A percentile compares a stretch with the other conserved stretches of the same genome.
These are phyloP conservation scores for Serpula lacrymans DNA, from an alignment of 768 basidiomycete genomes.

Conservation along the genomic window DNA sequence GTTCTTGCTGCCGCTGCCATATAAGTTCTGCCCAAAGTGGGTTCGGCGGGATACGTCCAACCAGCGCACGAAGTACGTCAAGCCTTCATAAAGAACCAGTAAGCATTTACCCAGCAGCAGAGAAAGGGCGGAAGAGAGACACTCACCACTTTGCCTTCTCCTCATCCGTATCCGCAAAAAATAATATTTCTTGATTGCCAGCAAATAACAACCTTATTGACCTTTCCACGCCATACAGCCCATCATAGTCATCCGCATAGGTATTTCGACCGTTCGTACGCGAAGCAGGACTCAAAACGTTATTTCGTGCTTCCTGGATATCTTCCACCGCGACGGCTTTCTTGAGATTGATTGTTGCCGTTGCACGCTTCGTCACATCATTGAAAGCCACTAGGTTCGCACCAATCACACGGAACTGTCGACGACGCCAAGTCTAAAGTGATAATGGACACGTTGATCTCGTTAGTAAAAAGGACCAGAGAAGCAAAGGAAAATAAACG, in stretches of 20 bases:
- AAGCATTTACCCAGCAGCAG: slow-evolving; percentile 2
- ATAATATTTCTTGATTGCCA: slow-evolving; percentile 73
- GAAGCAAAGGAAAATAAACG: slow-evolving; percentile 25
- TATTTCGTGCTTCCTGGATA: slow-evolving; percentile 56
- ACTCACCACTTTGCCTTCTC: slow-evolving; percentile 85
- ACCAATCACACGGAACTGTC: slow-evolving; percentile 81
- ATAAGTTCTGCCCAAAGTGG: slow-evolving; percentile 91
- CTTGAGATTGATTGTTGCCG: slow-evolving; percentile 86
- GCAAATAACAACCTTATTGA: slow-evolving; percentile 85
- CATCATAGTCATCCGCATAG: slow-evolving; percentile 56
- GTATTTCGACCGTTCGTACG: slow-evolving; percentile 33
- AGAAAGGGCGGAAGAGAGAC: neutral
- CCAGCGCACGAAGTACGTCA: slow-evolving; percentile 75
- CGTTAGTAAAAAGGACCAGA: neutral
- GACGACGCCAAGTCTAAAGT: slow-evolving; percentile 77
- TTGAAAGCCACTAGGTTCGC: slow-evolving; percentile 87
- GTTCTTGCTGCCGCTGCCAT: slow-evolving; percentile 74
- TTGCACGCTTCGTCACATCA: slow-evolving; percentile 88
- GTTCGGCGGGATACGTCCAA: slow-evolving; percentile 89
- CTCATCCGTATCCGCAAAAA: slow-evolving; percentile 88
- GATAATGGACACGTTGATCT: slow-evolving; percentile 1
- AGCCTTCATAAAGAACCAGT: slow-evolving; percentile 51
- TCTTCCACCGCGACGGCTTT: slow-evolving; percentile 78
- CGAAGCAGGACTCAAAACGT: slow-evolving; percentile 43
- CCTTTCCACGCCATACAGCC: slow-evolving; percentile 67